Evolutionary conservation across 2,329 filamentous ascomycete genomes (phyloP), one percentile per base, ranked within the genome.

Genomic region (Sordariomycetes sp.): DNA sequence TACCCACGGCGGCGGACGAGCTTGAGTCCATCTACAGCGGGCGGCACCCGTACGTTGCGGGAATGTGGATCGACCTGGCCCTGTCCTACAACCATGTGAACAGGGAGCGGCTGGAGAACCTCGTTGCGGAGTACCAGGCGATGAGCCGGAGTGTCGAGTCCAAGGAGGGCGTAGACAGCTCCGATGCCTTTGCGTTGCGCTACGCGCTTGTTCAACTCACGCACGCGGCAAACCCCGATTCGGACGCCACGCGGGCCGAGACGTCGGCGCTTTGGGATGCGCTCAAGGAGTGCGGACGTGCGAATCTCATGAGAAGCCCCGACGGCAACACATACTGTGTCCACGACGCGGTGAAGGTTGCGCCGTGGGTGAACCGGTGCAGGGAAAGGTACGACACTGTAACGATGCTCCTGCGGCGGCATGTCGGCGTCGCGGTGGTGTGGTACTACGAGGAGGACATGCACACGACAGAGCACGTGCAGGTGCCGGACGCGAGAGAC

Each of bases 361-460:
- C 73, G n/a, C 74, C 74, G 2, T 74, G 70, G 70, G 73, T 70
- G 16, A 75, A 73, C 62, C 69, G 74, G 58, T 76, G 74, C 59
- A 68, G 70, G 25, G 69, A 74, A 54, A 68, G 71, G 55, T 76
- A 76, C 62, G 70, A 74, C 16, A 64, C 68, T 3, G 68, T 70
- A 3, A 65, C 71, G 10, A 64, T 68, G 46, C 68, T 76, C 28
- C 62, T 76, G 28, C 67, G 74, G 58, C 65, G 72, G 57, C 70
- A 74, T 54, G 67, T 69, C 14, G 70, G 69, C 10, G 68, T 75
- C 48, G 71, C 67, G 56, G 62, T 75, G 10, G 62, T 70, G 12
- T 67, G 72, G 2, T 76, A 76, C 60, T 76, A 74, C 59, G 74
- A 76, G 53, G 74, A 75, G 59, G 73, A 76, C 57, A 73, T 74